Conservation (phyloP, 805 yeast genomes). For the Pichia eremophila region DNA sequence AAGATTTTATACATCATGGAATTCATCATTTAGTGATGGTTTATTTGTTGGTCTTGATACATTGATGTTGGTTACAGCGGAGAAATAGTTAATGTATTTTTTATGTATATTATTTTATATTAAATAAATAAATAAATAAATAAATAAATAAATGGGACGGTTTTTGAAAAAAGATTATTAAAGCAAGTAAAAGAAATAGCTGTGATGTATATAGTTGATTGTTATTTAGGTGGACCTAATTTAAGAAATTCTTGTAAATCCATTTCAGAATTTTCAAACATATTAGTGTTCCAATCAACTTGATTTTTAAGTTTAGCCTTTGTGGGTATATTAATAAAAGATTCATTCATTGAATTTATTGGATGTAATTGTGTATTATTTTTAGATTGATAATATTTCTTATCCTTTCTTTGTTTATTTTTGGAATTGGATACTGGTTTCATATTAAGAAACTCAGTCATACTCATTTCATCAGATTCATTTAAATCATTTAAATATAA, state of each 20-base stretch:
- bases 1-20: neutral
- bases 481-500: neutral
- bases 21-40: slow-evolving; percentile 1
- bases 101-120: no score
- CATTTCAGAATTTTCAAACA: neutral
- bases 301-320: neutral
- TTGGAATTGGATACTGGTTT: neutral
- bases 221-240: no score
- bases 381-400: neutral
- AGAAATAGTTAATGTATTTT: neutral
- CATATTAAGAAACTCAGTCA: slow-evolving; percentile 5
- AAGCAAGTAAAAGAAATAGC: no score
- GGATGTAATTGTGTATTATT: neutral
- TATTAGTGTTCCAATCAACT: neutral
- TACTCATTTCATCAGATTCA: neutral
- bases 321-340: neutral
- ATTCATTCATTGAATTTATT: neutral
- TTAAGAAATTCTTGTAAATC: neutral
- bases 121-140: neutral
- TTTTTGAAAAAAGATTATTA: no score
- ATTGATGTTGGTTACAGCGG: slow-evolving; percentile 1
- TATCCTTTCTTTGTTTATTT: no score
- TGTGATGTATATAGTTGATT: no score
- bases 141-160: neutral
- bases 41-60: neutral